Conservation (phyloP, 306 rosid genomes). For the Trifolium fragiferum region DNA sequence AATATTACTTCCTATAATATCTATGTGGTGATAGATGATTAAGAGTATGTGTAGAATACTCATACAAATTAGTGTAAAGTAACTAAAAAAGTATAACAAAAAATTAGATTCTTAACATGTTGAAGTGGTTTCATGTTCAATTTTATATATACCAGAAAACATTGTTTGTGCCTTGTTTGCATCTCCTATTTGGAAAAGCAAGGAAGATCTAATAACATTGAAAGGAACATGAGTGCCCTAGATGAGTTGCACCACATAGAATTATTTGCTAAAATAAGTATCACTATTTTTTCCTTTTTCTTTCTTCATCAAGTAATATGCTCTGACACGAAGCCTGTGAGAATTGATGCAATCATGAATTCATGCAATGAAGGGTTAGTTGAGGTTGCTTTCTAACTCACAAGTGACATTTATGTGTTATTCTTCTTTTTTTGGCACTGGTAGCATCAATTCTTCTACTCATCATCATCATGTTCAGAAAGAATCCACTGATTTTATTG, state of each 20-base stretch:
- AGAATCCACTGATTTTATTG: slow-evolving; percentile 58
- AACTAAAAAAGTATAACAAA: not conserved
- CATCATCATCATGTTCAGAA: slow-evolving; percentile 6
- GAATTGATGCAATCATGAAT: slow-evolving; percentile 67
- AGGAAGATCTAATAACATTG: slow-evolving; percentile 41
- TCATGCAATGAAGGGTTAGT: slow-evolving; percentile 9
- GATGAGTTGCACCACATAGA: slow-evolving; percentile 12
- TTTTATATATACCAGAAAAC: slow-evolving; percentile 31
- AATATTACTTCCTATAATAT: not conserved
- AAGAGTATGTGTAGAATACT: too few species aligned
- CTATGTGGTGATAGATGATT: not conserved
- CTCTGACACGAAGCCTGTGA: slow-evolving; percentile 45
- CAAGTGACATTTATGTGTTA: slow-evolving; percentile 23
- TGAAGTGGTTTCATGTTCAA: slow-evolving; percentile 20
- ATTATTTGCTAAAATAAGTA: slow-evolving; percentile 46
- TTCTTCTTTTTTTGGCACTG: slow-evolving; percentile 60
- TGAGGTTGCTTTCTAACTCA: slow-evolving; percentile 1
- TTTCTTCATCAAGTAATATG: slow-evolving; percentile 54
- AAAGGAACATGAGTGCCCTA: slow-evolving; percentile 36
- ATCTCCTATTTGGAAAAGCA: slow-evolving; percentile 24
- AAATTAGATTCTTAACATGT: slow-evolving; percentile 36
- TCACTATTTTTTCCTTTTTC: slow-evolving; percentile 25
- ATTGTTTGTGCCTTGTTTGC: not conserved
- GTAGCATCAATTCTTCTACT: slow-evolving; percentile 62
- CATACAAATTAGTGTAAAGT: not conserved